Evolutionary conservation across 305 asterid genomes (phyloP).

Genomic region (Plantago coronopus): DNA sequence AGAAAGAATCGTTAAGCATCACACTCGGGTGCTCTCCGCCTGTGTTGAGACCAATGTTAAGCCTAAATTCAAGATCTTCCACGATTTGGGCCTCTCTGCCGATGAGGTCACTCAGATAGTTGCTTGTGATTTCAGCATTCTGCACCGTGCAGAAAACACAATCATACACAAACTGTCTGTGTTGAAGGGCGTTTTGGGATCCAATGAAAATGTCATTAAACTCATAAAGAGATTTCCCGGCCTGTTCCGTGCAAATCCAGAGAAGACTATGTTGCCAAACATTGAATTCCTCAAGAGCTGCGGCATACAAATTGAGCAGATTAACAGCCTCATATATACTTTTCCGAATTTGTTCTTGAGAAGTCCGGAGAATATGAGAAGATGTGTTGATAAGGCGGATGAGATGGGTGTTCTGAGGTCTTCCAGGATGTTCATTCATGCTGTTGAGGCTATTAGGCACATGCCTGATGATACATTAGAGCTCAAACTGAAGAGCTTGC

Average conservation of each 20-base stretch:
- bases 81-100: not conserved
- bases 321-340: not conserved
- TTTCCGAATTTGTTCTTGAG: not conserved
- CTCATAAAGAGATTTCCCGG: not conserved
- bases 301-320: not conserved
- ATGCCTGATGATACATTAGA: not conserved
- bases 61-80: not conserved
- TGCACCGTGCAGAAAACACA: not conserved
- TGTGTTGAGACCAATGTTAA: not conserved
- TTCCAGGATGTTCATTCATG: not conserved
- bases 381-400: not conserved
- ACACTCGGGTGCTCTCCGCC: not conserved
- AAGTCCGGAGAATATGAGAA: not conserved
- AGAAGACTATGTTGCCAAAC: not conserved
- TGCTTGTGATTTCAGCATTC: not conserved
- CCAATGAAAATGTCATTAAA: not conserved
- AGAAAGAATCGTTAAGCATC: not conserved
- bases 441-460: not conserved
- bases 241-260: not conserved
- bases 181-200: not conserved
- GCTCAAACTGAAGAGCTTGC: not conserved
- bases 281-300: not conserved
- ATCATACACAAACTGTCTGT: not conserved
- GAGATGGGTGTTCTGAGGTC: conserved; percentile 1
- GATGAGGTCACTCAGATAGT: not conserved